These are phyloP conservation scores for Monosporascus sp. DNA, from an alignment of 2,329 filamentous ascomycete genomes.

Conservation along the genomic window DNA sequence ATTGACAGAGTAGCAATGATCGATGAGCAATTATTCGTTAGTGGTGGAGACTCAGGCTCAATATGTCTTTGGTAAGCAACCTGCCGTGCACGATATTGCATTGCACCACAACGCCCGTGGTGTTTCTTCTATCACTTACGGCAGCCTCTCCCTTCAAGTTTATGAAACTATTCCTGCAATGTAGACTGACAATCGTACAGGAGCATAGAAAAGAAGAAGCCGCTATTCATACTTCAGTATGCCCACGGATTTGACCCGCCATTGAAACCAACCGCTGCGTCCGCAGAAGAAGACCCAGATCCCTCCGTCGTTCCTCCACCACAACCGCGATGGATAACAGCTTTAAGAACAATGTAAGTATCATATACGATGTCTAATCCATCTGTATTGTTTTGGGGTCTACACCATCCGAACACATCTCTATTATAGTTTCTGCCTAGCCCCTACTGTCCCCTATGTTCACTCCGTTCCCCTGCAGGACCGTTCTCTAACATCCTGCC, in stretches of 20 bases:
- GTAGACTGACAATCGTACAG: slow-evolving; percentile 27
- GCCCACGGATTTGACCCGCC: slow-evolving; percentile 82
- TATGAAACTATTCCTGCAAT: not conserved
- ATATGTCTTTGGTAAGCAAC: slow-evolving; percentile 58
- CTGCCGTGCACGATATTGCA: no score
- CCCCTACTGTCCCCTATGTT: no score
- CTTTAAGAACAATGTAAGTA: slow-evolving; percentile 62
- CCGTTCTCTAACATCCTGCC: not conserved
- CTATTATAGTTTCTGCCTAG: no score
- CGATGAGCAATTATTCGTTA: slow-evolving; percentile 84
- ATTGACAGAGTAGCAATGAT: slow-evolving; percentile 91
- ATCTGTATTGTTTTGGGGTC: not conserved
- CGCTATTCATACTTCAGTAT: slow-evolving; percentile 70
- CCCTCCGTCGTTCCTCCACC: slow-evolving; percentile 56
- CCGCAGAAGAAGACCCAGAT: slow-evolving; percentile 64
- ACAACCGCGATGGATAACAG: slow-evolving; percentile 84
- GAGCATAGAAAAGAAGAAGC: slow-evolving; percentile 92
- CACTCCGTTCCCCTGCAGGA: no score
- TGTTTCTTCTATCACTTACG: not conserved
- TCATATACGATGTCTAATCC: not conserved
- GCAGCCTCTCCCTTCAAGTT: not conserved
- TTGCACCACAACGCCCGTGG: no score
- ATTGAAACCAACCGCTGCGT: slow-evolving; percentile 62
- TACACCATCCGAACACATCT: no score
- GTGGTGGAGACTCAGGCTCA: slow-evolving; percentile 85